Evolutionary conservation across 139 green algal genomes (phyloP).

Genomic region (Gonium pectorale): DNA sequence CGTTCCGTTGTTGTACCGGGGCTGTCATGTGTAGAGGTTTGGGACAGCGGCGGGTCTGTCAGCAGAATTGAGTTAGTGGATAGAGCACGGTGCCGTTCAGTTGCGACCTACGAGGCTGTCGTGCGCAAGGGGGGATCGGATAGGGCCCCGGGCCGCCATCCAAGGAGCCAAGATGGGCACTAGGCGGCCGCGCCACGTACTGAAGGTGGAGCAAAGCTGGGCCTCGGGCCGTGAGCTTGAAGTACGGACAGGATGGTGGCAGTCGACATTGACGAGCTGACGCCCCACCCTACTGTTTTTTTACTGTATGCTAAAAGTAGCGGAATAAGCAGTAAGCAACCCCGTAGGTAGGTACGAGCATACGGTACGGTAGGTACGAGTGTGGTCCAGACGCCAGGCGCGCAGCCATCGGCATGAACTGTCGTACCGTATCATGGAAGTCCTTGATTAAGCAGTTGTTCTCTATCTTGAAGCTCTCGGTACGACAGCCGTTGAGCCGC

Average conservation of each 20-base stretch:
- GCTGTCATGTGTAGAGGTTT: background rate
- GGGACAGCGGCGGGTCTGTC: background rate
- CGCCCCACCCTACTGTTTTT: no score
- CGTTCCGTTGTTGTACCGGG: background rate
- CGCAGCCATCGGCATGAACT: background rate
- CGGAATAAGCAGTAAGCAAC: no score
- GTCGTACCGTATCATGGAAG: background rate
- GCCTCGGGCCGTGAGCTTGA: no score
- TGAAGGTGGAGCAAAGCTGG: no score
- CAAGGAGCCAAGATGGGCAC: background rate
- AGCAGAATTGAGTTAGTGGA: background rate
- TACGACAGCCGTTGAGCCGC: background rate
- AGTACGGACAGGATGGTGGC: no score
- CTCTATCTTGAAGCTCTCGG: background rate
- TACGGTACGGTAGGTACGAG: no score
- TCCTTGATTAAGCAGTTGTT: background rate
- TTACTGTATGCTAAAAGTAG: no score
- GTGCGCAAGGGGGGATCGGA: no score
- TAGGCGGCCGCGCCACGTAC: no score
- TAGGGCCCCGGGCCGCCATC: background rate
- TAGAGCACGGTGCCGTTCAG: background rate
- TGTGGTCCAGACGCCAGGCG: background rate
- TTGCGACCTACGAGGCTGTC: no score
- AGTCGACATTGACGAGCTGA: no score
- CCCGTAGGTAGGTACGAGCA: background rate